Conservation (phyloP, 2,329 filamentous ascomycete species). For the Ceratocystis lukuohia region DNA sequence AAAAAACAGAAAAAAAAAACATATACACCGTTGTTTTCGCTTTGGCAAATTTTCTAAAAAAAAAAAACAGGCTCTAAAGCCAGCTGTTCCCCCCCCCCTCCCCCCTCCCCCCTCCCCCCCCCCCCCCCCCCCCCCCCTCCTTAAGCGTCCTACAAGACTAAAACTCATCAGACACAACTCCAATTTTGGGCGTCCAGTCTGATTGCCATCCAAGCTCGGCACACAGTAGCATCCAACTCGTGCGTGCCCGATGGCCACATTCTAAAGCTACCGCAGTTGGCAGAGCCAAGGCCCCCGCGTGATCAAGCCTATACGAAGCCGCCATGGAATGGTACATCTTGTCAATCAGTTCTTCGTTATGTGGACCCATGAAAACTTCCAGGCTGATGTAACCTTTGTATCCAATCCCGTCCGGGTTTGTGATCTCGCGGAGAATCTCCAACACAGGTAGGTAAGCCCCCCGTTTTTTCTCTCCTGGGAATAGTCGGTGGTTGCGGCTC, state of each 20-base stretch:
- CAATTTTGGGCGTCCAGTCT: neutral
- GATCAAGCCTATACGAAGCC: neutral
- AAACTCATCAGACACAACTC: neutral
- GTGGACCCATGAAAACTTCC: conserved; percentile 21
- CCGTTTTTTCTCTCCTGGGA: conserved; percentile 19
- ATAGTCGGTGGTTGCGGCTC: conserved; percentile 21
- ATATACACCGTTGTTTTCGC: too few relatives aligned
- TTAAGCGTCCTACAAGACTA: neutral
- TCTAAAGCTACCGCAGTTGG: conserved; percentile 14
- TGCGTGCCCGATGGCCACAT: conserved; percentile 18
- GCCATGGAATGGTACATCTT: conserved; percentile 5
- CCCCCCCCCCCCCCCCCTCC: too few relatives aligned
- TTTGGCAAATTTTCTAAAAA: too few relatives aligned
- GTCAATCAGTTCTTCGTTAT: neutral
- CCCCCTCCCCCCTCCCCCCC: too few relatives aligned
- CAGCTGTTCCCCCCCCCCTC: too few relatives aligned
- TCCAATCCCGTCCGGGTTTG: conserved; percentile 11
- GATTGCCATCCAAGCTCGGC: conserved; percentile 19
- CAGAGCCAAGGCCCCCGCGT: conserved; percentile 9
- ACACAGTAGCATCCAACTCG: conserved; percentile 20
- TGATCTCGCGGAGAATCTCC: conserved; percentile 25
- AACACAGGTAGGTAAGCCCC: conserved; percentile 25
- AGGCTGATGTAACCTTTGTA: conserved; percentile 21
- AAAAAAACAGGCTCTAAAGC: too few relatives aligned
- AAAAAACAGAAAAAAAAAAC: too few relatives aligned